Percentiles rank a stretch among this genome's conserved stretches.
phyloP scores from a whole-genome alignment of 805 yeast genomes.

The Ogataea sp. region DNA sequence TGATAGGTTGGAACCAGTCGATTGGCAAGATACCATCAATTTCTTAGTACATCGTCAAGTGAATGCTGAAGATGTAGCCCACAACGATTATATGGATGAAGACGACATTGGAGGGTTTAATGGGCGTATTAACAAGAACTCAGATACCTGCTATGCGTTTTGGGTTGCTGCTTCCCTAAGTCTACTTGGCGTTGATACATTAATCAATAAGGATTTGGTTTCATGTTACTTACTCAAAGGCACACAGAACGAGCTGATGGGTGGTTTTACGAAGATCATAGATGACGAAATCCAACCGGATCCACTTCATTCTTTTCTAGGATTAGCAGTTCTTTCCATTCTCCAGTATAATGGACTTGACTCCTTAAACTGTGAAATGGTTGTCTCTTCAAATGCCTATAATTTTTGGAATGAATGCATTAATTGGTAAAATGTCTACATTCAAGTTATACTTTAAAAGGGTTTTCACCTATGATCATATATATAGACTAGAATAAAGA shows the following conservation, averaged over 20 bases:
- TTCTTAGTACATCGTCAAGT: constrained; percentile 68
- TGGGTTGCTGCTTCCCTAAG: constrained; percentile 64
- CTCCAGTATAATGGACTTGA: constrained; percentile 11
- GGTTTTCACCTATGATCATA: too few relatives aligned
- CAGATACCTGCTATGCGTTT: constrained; percentile 84
- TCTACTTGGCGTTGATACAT: constrained; percentile 24
- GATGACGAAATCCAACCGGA: constrained; percentile 46
- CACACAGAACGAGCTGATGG: constrained; percentile 57
- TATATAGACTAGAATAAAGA: too few relatives aligned
- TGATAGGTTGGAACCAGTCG: constrained; percentile 7
- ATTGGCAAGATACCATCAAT: constrained; percentile 33
- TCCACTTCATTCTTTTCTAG: constrained; percentile 60
- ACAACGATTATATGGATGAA: constrained; percentile 27
- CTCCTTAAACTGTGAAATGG: not conserved
- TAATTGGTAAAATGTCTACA: too few relatives aligned
- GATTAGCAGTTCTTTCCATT: constrained; percentile 44
- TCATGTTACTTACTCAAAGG: constrained; percentile 36
- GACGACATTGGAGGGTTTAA: constrained; percentile 72
- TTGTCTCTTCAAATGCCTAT: not conserved
- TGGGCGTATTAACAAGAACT: constrained; percentile 78
- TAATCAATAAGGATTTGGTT: constrained; percentile 30
- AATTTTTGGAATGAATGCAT: constrained; percentile 1
- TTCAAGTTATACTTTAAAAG: too few relatives aligned
- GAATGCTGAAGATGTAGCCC: constrained; percentile 18
- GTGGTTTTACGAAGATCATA: constrained; percentile 72